These are phyloP conservation scores for Trichophyton rubrum DNA, from an alignment of 2,329 filamentous ascomycete species.

Conservation along the genomic window DNA sequence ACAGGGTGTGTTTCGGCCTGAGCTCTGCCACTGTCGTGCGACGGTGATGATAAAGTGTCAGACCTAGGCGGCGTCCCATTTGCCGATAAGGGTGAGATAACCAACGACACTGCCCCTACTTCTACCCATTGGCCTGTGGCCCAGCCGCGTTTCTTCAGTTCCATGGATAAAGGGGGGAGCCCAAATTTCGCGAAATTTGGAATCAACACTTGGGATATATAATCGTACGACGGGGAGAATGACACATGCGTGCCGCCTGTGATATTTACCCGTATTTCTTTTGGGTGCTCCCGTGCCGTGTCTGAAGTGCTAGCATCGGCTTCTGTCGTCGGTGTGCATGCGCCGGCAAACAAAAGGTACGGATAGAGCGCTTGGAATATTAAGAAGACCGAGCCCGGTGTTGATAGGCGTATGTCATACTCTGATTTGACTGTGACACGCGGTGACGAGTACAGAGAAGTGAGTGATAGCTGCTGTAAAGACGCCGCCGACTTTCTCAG, in stretches of 20 bases:
- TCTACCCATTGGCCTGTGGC: slow-evolving; percentile 29
- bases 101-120: slow-evolving; percentile 40
- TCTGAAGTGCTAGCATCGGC: not conserved
- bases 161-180: slow-evolving; percentile 34
- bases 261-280: slow-evolving; percentile 32
- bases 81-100: slow-evolving; percentile 31
- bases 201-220: slow-evolving; percentile 42
- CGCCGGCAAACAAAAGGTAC: slow-evolving; percentile 39
- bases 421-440: slow-evolving; percentile 19
- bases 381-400: slow-evolving; percentile 43
- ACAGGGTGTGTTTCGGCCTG: not conserved
- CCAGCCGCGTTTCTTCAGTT: slow-evolving; percentile 43
- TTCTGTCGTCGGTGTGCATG: slow-evolving; percentile 5
- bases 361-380: slow-evolving; percentile 49
- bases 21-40: not conserved
- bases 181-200: slow-evolving; percentile 42
- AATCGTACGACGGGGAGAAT: slow-evolving; percentile 44
- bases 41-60: not conserved
- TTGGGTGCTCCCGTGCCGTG: not conserved
- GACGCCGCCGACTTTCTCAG: not conserved
- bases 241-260: slow-evolving; percentile 48
- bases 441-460: not conserved
- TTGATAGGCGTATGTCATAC: slow-evolving; percentile 33
- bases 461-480: slow-evolving; percentile 6
- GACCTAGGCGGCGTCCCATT: not conserved